Evolutionary conservation across 2,329 filamentous ascomycete species (phyloP), one percentile per base, ranked within the genome.

Genomic region (Cytospora mali): DNA sequence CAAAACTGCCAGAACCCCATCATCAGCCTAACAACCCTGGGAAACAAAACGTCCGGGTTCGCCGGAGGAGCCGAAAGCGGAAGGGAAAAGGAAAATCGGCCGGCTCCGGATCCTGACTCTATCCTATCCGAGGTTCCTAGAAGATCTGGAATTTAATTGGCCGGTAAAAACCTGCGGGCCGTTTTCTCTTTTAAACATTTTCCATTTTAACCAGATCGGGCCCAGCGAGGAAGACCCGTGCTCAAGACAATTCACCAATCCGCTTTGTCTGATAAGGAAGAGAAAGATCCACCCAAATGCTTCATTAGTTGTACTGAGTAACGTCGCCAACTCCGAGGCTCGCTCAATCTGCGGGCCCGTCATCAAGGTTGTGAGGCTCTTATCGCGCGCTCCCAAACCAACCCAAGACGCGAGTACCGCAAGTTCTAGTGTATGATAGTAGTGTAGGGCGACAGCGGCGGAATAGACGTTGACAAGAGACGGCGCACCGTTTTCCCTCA

Each of bases 1-100:
- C 55, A 55, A 58, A 64, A 64, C 27, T 55, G 61, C n/a, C 28
- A 29, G 51, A 48, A 51, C 39, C 25, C 46, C 42, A 21, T 49
- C 50, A 54, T 21, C n/a, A 46, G n/a, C 6, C 18, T 2, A 46
- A n/a, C n/a, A 10, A 31, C 29, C 29, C n/a, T n/a, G n/a, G n/a
- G n/a, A n/a, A 39, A 33, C 61, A 29, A n/a, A 53, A 53, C 23
- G 25, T 52, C 28, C n/a, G 25, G n/a, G 39, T 21, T n/a, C 39
- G 39, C 39, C 18, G 39, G 39, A 46, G 39, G 6, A 21, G 23
- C 55, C 55, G 56, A 49, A 55, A 39, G 14, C 39, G 55, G 55
- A 23, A 57, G 39, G 28, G 33, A 49, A 14, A 29, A 6, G 28
- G 33, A 49, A 14, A 29, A 6, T 46, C 39, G 55, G 39, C 31